Percentiles rank a stretch among this genome's conserved stretches.
Evolutionary conservation across 208 protist genomes (phyloP).

Genomic region (Leptomonas pyrrhocoris): DNA sequence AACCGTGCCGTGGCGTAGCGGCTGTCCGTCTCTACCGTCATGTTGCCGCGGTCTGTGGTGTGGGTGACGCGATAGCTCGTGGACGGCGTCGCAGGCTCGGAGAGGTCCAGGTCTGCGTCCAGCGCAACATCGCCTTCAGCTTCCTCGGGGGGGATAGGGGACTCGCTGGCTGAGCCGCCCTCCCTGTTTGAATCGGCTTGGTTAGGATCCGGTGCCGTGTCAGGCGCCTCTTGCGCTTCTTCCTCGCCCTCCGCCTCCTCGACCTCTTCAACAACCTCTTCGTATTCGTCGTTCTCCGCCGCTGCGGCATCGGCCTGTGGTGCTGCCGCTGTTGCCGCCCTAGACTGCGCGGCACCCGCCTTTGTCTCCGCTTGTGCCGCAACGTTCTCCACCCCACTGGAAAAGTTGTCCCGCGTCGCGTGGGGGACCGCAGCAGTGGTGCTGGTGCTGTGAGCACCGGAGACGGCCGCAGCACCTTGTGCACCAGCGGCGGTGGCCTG

Average conservation of each 20-base stretch:
- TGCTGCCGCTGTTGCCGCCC: not conserved
- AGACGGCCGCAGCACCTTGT: not conserved
- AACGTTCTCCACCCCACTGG: no score
- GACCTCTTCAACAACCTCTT: constrained; percentile 25
- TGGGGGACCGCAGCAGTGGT: not conserved
- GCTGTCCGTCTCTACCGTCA: constrained; percentile 23
- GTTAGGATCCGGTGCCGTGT: no score
- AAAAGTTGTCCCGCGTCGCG: no score
- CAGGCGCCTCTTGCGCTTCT: not conserved
- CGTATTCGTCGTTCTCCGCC: constrained; percentile 28
- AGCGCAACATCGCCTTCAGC: not conserved
- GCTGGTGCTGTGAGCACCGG: not conserved
- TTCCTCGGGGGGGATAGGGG: not conserved
- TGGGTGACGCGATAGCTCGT: not conserved
- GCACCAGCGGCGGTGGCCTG: not conserved
- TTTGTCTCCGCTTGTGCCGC: no score
- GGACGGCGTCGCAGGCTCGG: not conserved
- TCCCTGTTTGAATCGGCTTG: not conserved
- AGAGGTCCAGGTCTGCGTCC: not conserved
- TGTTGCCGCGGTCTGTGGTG: constrained; percentile 8
- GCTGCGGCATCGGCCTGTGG: not conserved
- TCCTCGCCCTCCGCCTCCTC: constrained; percentile 32
- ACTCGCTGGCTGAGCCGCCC: not conserved
- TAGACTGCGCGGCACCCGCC: not conserved
- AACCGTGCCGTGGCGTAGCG: constrained; percentile 33